These are phyloP conservation scores for Phaffomyces thermotolerans DNA, from an alignment of 805 yeast genomes.

Conservation along the genomic window DNA sequence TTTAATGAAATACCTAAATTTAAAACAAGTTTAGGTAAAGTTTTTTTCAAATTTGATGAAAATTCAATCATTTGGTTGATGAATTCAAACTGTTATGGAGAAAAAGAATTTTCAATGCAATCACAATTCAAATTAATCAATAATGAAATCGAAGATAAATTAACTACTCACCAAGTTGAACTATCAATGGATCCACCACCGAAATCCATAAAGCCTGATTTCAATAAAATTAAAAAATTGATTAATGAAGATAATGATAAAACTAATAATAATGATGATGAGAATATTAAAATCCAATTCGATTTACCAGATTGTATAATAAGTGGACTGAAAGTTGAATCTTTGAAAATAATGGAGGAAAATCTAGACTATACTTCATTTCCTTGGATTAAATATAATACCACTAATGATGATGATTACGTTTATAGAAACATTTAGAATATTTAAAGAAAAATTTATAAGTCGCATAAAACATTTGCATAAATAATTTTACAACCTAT, in stretches of 20 bases:
- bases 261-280: background rate
- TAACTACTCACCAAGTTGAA: background rate
- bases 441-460: background rate
- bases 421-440: conserved; percentile 17
- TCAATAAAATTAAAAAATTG: conserved; percentile 15
- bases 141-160: conserved; percentile 10
- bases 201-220: conserved; percentile 14
- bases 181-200: conserved; percentile 25
- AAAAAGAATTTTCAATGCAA: conserved; percentile 44
- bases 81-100: conserved; percentile 53
- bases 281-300: conserved; percentile 44
- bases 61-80: conserved; percentile 70
- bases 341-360: conserved; percentile 54
- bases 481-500: background rate
- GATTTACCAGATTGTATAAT: conserved; percentile 58
- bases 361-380: conserved; percentile 57
- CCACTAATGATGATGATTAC: conserved; percentile 31
- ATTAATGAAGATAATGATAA: conserved; percentile 12
- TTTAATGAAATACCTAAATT: conserved; percentile 50
- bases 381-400: conserved; percentile 70
- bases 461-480: background rate
- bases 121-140: conserved; percentile 37
- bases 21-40: conserved; percentile 66
- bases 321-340: conserved; percentile 61
- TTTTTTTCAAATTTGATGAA: conserved; percentile 62